Base-by-base conservation (phyloP, 2,329 filamentous ascomycete species). In the Diaporthe sp. region DNA sequence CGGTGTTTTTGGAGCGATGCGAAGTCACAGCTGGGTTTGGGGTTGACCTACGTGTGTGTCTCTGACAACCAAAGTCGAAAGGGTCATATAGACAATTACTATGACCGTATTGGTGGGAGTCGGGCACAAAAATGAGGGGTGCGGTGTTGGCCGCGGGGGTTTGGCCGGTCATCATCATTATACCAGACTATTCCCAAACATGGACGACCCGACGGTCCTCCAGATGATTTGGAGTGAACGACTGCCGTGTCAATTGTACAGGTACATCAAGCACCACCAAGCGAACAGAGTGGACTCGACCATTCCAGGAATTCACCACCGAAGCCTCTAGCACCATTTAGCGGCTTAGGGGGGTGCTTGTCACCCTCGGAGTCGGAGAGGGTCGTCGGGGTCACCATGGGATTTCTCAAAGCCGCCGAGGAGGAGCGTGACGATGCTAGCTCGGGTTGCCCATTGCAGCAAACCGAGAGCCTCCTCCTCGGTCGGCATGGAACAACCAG, bases 361-460 rank as follows among this genome's bases (percentile, higher is more conserved):
- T 51, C 61, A 51, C 12, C 44, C 61, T 66, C 27, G 27, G 61
- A 30, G 42, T 19, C 27, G 27, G 61, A 30, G 42, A 10, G 35
- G 10, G n/a, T 2, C 44, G 15, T n/a, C 37, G 44, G n/a, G 35
- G 25, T 37, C 61, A n/a, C 19, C 44, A n/a, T 37, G 22, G 13
- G 8, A 42, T 19, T 51, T 51, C 17, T 22, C n/a, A 50, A 50
- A 12, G 61, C 42, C 42, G 22, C 42, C 61, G 61, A 66, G 61
- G 39, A 47, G 27, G 10, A 5, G 12, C 47, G 25, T 35, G 63
- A 51, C 13, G 32, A 19, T 66, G 30, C 30, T 51, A 37, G 44
- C n/a, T 72, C 75, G 75, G 75, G 39, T 70, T 77, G 39, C 76
- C 68, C 17, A 25, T 71, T 76, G 37, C 30, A 66, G 75, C 47